These are phyloP conservation scores for Amaranthus palmeri DNA, from an alignment of 148 eudicot genomes.

Conservation along the genomic window DNA sequence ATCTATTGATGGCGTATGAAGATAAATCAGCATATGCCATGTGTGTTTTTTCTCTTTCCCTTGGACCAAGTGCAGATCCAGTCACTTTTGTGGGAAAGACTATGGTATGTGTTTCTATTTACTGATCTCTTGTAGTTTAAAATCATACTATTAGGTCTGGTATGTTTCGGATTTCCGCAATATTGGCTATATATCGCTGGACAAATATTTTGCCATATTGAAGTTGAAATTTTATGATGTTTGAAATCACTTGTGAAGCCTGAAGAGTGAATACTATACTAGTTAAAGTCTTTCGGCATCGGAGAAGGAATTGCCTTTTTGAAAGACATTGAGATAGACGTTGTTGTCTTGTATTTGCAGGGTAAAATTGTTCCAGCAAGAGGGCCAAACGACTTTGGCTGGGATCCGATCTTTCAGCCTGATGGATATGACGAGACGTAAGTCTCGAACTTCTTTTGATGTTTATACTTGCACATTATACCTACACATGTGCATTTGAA, in stretches of 20 bases:
- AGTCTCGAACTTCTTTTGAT: background rate
- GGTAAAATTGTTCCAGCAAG: slow-evolving; percentile 84
- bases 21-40: slow-evolving; percentile 94
- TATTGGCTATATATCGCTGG: background rate
- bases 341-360: slow-evolving; percentile 30
- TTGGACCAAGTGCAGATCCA: slow-evolving; percentile 78
- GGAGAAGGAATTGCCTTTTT: background rate
- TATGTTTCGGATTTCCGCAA: background rate
- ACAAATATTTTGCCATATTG: background rate
- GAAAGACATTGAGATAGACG: background rate
- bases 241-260: background rate
- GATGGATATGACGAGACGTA: slow-evolving; percentile 87
- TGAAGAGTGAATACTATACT: background rate
- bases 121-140: background rate
- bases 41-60: slow-evolving; percentile 82
- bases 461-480: background rate
- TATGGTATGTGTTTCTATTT: slow-evolving; percentile 38
- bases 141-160: background rate
- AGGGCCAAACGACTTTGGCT: slow-evolving; percentile 94
- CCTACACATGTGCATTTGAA: background rate
- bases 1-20: slow-evolving; percentile 75
- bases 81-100: slow-evolving; percentile 84
- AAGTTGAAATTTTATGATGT: background rate
- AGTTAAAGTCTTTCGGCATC: background rate
- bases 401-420: slow-evolving; percentile 94